These are phyloP conservation scores for Decorospora gaudefroyi DNA, from an alignment of 2,329 filamentous ascomycete species.

Conservation along the genomic window DNA sequence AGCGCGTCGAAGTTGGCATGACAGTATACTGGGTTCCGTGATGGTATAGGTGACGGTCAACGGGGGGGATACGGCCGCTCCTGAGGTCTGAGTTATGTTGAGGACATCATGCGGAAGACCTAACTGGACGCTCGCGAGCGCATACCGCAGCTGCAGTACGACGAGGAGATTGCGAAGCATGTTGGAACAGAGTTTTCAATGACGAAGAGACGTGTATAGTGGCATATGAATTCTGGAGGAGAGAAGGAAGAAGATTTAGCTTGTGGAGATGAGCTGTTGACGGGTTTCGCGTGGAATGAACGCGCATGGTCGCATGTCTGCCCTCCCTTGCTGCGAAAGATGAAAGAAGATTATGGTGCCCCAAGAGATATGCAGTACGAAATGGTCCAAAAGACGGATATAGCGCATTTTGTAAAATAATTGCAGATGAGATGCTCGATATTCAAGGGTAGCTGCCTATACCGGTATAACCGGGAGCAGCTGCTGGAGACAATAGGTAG, in stretches of 20 bases:
- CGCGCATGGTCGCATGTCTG: not conserved
- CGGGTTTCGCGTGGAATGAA: slow-evolving; percentile 12
- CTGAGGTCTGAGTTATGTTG: slow-evolving; percentile 17
- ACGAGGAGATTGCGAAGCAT: slow-evolving; percentile 4
- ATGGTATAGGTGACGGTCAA: slow-evolving; percentile 19
- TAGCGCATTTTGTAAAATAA: too few relatives aligned
- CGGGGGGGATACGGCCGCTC: slow-evolving; percentile 5
- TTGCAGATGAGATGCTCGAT: too few relatives aligned
- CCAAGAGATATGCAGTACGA: too few relatives aligned
- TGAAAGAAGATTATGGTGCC: too few relatives aligned
- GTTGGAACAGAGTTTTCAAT: too few relatives aligned
- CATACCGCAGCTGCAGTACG: slow-evolving; percentile 9
- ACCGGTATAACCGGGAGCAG: too few relatives aligned
- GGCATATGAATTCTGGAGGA: not conserved
- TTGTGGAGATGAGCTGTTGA: slow-evolving; percentile 5
- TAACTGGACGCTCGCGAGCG: slow-evolving; percentile 12
- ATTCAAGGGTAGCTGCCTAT: too few relatives aligned
- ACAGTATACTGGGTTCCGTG: slow-evolving; percentile 12
- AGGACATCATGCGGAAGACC: slow-evolving; percentile 23
- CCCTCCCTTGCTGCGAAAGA: slow-evolving; percentile 7
- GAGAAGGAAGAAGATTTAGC: not conserved
- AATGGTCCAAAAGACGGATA: too few relatives aligned
- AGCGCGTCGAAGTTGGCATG: slow-evolving; percentile 14
- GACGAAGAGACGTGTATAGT: too few relatives aligned
- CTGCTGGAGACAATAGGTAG: too few relatives aligned